Conservation (phyloP, 2,329 filamentous ascomycete species). For the Ophiocordyceps unilateralis region DNA sequence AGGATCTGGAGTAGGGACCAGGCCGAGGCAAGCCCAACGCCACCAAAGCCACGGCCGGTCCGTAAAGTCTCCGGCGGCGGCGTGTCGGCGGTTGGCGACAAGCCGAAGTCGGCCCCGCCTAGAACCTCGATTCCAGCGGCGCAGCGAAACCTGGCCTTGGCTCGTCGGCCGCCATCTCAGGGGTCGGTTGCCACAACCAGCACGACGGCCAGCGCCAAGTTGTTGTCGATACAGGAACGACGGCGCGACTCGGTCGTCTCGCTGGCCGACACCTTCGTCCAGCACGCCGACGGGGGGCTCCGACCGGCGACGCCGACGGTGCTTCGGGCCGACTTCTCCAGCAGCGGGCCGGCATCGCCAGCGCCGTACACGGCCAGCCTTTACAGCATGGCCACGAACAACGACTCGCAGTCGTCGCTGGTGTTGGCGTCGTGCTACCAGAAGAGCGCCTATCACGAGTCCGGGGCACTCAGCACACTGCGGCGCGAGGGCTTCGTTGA, state of each 20-base stretch:
- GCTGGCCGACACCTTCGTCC: constrained; percentile 35
- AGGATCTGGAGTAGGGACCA: constrained; percentile 33
- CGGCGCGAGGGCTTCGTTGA: constrained; percentile 35
- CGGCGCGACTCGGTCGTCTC: constrained; percentile 37
- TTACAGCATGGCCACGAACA: constrained; percentile 37
- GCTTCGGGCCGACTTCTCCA: constrained; percentile 9
- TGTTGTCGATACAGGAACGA: constrained; percentile 31
- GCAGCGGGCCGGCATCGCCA: constrained; percentile 8
- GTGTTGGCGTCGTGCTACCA: constrained; percentile 30
- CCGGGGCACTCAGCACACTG: constrained; percentile 29
- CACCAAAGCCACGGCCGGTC: constrained; percentile 9
- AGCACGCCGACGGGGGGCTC: constrained; percentile 27
- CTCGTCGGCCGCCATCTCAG: constrained; percentile 11
- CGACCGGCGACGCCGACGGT: constrained; percentile 26
- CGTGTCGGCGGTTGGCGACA: constrained; percentile 1
- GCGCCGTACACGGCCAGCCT: constrained; percentile 31
- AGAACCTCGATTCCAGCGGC: neutral
- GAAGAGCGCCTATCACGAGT: constrained; percentile 29
- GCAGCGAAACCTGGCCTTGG: constrained; percentile 1
- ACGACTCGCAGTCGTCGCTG: constrained; percentile 36
- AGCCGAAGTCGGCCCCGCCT: constrained; percentile 2
- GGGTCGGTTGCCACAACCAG: constrained; percentile 20
- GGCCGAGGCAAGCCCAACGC: constrained; percentile 6
- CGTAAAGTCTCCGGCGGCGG: constrained; percentile 7
- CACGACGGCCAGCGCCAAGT: constrained; percentile 23